A percentile compares a stretch with the other conserved stretches of the same genome.
Conservation (phyloP, 129 eudicot genomes). For the Pittosporum tobira region DNA sequence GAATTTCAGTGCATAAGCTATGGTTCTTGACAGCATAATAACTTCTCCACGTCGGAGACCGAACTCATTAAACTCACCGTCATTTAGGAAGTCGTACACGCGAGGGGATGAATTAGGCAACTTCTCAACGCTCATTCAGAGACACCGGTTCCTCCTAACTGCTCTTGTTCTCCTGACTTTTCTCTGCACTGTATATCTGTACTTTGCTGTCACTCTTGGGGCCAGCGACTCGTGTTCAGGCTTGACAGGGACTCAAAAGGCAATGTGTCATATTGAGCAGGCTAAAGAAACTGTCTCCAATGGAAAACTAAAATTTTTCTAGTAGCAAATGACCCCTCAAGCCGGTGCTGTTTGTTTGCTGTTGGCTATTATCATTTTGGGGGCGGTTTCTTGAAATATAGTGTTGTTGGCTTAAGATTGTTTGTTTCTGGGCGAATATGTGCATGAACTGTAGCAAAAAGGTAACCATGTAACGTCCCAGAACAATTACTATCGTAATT, state of each 20-base stretch:
- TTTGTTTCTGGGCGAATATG: conserved; percentile 4
- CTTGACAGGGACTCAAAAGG: conserved; percentile 46
- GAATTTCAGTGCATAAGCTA: conserved; percentile 11
- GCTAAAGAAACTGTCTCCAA: conserved; percentile 44
- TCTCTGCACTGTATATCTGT: conserved; percentile 76
- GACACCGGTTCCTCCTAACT: conserved; percentile 77
- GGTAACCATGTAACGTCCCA: not conserved
- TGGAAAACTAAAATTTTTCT: conserved; percentile 53
- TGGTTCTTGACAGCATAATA: conserved; percentile 58
- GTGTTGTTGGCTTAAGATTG: not conserved
- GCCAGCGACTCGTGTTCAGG: conserved; percentile 43
- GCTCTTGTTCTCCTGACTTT: conserved; percentile 71
- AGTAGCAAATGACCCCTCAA: conserved; percentile 6
- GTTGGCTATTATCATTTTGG: not conserved
- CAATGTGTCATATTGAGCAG: conserved; percentile 42
- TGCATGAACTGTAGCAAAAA: not conserved
- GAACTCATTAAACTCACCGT: conserved; percentile 44
- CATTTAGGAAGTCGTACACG: conserved; percentile 34
- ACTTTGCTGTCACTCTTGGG: conserved; percentile 83
- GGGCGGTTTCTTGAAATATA: not conserved
- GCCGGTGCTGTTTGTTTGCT: not conserved
- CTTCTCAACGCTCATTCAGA: conserved; percentile 49
- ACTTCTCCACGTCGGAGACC: conserved; percentile 83
- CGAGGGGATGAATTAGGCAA: conserved; percentile 59
- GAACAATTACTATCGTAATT: conserved; percentile 2